phyloP scores from a whole-genome alignment of 2,329 filamentous ascomycete genomes.

The Didymella pinodella region DNA sequence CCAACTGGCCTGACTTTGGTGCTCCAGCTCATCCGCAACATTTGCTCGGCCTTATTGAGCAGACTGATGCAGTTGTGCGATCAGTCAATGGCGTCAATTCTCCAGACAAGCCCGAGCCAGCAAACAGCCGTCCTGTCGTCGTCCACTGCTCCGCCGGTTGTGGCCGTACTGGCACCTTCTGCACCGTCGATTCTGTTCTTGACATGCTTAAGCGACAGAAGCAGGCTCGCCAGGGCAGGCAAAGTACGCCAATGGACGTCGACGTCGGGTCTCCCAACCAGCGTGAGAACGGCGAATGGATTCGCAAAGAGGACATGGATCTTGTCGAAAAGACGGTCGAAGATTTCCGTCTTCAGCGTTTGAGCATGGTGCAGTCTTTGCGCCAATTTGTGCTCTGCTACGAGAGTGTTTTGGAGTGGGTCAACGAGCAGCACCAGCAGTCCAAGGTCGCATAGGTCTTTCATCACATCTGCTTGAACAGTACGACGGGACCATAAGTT shows the following conservation, averaged over 20 bases:
- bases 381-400: slow-evolving; percentile 96
- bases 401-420: slow-evolving; percentile 91
- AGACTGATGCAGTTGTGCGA: slow-evolving; percentile 76
- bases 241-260: slow-evolving; percentile 55
- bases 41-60: slow-evolving; percentile 86
- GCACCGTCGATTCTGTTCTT: slow-evolving; percentile 93
- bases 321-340: slow-evolving; percentile 87
- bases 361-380: slow-evolving; percentile 97
- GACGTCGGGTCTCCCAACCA: slow-evolving; percentile 32
- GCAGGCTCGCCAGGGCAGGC: slow-evolving; percentile 46
- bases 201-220: slow-evolving; percentile 95
- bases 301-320: slow-evolving; percentile 75
- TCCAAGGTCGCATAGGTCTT: slow-evolving; percentile 5
- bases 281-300: slow-evolving; percentile 66
- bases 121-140: slow-evolving; percentile 72
- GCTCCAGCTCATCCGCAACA: slow-evolving; percentile 88
- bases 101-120: slow-evolving; percentile 64
- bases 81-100: slow-evolving; percentile 54
- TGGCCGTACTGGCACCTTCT: slow-evolving; percentile 94
- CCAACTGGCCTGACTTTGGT: slow-evolving; percentile 97
- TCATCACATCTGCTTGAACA: background rate
- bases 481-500: background rate
- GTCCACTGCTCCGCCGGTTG: slow-evolving; percentile 97
- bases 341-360: slow-evolving; percentile 84
- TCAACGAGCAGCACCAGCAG: slow-evolving; percentile 58